Base-by-base conservation (phyloP, 2,329 filamentous ascomycete species). In the Xylaria sp. region DNA sequence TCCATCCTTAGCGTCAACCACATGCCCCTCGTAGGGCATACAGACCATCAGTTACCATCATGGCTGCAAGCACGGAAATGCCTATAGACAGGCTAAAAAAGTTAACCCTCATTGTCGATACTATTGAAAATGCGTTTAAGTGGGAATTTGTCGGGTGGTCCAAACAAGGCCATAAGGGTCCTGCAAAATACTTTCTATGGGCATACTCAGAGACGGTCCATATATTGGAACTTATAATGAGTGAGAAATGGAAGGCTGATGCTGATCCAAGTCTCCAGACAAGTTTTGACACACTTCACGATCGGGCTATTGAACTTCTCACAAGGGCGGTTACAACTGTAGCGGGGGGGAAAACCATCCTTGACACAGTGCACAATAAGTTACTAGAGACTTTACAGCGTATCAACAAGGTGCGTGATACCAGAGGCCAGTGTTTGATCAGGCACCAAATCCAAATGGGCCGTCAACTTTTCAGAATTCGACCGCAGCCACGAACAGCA, bases 341-440 rank as follows among this genome's bases (percentile, higher is more conserved):
- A 13, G 17, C n/a, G 17, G 19, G 15, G 2, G 15, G 8, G 2
- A 33, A n/a, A n/a, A 2, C 3, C 3, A 11, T 17, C 2, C 41
- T 62, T 17, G 21, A 11, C 1, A 23, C 2, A 15, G 25, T 54
- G 8, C 59, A 62, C 43, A 62, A 62, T 25, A n/a, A 15, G 17
- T 23, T 60, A 23, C n/a, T 51, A 9, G 7, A 17, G 13, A 31
- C 31, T 13, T 11, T 51, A 38, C 13, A 8, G 23, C 21, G 37
- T 19, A 47, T 60, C 27, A 48, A 48, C 7, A 33, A 48, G 4
- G 23, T 9, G 8, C 29, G n/a, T 8, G 41, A 49, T 33, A 11
- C n/a, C 27, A 8, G 13, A 4, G 15, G 17, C 10, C 27, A 59
- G 3, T 37, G 38, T n/a, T 33, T 62, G 13, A 2, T 15, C 10